Conservation (phyloP, 306 rosid species). For the Quercus parvula region DNA sequence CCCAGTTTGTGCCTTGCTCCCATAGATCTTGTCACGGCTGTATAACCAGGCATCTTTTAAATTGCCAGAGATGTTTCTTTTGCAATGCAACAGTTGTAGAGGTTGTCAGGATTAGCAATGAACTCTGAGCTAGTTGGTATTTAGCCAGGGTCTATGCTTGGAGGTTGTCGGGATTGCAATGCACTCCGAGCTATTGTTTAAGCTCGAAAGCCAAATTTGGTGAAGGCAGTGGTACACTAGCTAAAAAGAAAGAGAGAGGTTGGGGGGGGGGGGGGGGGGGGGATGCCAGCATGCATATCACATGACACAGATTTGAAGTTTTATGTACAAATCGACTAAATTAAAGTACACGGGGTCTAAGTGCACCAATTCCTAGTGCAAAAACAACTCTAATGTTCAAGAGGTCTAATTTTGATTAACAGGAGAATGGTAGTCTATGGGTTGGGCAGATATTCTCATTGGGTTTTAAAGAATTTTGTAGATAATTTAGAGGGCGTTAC, state of each 20-base stretch:
- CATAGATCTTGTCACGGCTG: conserved; percentile 93
- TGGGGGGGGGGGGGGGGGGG: conserved; percentile 1
- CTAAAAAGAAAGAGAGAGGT: neutral
- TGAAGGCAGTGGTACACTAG: conserved; percentile 10
- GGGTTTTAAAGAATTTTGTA: conserved; percentile 65
- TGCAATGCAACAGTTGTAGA: conserved; percentile 79
- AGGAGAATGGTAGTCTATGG: conserved; percentile 11
- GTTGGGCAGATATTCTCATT: conserved; percentile 18
- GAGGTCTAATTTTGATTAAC: neutral
- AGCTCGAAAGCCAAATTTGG: conserved; percentile 15
- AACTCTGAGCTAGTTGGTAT: conserved; percentile 19
- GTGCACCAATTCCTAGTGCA: too few relatives aligned
- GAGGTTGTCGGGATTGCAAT: too few relatives aligned
- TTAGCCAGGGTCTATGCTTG: too few relatives aligned
- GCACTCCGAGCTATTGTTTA: neutral
- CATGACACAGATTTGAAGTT: too few relatives aligned
- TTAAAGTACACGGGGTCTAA: too few relatives aligned
- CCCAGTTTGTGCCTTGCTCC: conserved; percentile 77
- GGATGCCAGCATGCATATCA: too few relatives aligned
- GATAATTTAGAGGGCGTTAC: conserved; percentile 46
- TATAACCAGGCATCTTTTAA: conserved; percentile 92
- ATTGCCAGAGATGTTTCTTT: conserved; percentile 97
- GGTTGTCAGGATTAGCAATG: conserved; percentile 44
- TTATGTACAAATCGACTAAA: too few relatives aligned
- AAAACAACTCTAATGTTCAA: too few relatives aligned